Percentiles rank a stretch among this genome's conserved stretches.
These are phyloP conservation scores for Verticillium tricorpus DNA, from an alignment of 2,329 filamentous ascomycete species.

Conservation along the genomic window DNA sequence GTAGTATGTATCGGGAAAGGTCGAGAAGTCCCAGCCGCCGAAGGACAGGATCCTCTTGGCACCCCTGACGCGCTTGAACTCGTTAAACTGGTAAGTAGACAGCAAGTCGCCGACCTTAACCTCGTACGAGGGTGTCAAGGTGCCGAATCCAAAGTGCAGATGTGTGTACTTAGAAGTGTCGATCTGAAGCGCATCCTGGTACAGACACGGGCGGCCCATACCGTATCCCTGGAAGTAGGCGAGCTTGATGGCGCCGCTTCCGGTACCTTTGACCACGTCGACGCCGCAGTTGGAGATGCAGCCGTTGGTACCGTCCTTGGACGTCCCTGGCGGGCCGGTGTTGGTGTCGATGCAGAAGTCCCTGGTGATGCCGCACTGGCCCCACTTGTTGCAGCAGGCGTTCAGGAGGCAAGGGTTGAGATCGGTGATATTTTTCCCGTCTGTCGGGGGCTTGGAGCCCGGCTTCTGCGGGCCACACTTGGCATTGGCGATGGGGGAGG, in stretches of 20 bases:
- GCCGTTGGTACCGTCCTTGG: constrained; percentile 17
- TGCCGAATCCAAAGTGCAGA: constrained; percentile 33
- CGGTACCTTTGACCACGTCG: constrained; percentile 19
- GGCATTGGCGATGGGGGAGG: constrained; percentile 20
- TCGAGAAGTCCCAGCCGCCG: constrained; percentile 2
- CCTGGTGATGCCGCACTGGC: constrained; percentile 37
- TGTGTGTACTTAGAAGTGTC: constrained; percentile 12
- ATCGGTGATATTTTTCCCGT: neutral
- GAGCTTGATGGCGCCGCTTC: constrained; percentile 8
- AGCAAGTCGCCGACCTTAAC: too few species aligned
- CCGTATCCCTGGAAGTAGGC: constrained; percentile 31
- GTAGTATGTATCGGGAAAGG: neutral
- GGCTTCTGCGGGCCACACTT: constrained; percentile 26
- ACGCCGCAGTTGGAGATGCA: constrained; percentile 27
- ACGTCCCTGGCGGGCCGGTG: constrained; percentile 16
- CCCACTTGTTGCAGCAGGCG: constrained; percentile 30
- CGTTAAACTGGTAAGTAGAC: constrained; percentile 19
- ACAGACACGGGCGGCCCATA: constrained; percentile 22
- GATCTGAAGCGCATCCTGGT: constrained; percentile 21
- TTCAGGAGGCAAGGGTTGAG: constrained; percentile 24
- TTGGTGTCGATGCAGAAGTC: constrained; percentile 32
- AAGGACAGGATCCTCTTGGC: constrained; percentile 1
- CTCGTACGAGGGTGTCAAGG: constrained; percentile 5
- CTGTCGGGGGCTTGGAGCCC: neutral
- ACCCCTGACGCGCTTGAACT: constrained; percentile 15